A percentile compares a stretch with the other conserved stretches of the same genome.
phyloP scores from a whole-genome alignment of 768 basidiomycete genomes.

The Boletus barrowsii region DNA sequence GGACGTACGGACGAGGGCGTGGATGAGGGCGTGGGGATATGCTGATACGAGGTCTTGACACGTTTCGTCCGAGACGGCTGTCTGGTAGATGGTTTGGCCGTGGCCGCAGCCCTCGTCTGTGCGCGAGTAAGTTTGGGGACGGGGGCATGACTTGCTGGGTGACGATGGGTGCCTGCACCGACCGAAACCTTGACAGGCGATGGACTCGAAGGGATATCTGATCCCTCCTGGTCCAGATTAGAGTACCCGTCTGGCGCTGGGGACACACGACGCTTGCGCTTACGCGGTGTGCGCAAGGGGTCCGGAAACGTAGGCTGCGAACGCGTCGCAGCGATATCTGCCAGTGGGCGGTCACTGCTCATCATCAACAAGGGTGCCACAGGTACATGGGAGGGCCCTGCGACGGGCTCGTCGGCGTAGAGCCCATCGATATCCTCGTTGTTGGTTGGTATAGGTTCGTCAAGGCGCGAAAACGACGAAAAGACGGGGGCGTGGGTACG shows the following conservation, averaged over 20 bases:
- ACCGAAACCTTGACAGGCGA: slow-evolving; percentile 31
- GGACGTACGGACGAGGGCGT: slow-evolving; percentile 12
- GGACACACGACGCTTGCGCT: slow-evolving; percentile 22
- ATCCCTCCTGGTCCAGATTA: slow-evolving; percentile 9
- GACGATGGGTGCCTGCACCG: slow-evolving; percentile 1
- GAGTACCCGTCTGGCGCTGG: not conserved
- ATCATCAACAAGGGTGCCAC: slow-evolving; percentile 26
- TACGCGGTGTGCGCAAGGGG: slow-evolving; percentile 32
- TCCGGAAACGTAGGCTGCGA: slow-evolving; percentile 20
- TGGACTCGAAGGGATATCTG: slow-evolving; percentile 24
- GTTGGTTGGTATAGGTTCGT: slow-evolving; percentile 33
- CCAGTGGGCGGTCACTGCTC: slow-evolving; percentile 15
- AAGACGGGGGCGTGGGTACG: slow-evolving; percentile 10
- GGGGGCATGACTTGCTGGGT: not conserved
- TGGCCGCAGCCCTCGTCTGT: slow-evolving; percentile 12
- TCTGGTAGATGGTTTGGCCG: not conserved
- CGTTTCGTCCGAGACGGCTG: slow-evolving; percentile 13
- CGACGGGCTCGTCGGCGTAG: slow-evolving; percentile 32
- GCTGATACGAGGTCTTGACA: slow-evolving; percentile 17
- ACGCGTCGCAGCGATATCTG: slow-evolving; percentile 1
- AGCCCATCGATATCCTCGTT: slow-evolving; percentile 33
- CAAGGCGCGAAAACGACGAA: slow-evolving; percentile 34
- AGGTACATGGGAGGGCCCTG: slow-evolving; percentile 24
- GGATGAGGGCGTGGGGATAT: slow-evolving; percentile 27
- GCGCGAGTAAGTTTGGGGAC: slow-evolving; percentile 8